Conservation (phyloP, 164 flowering plant species). For the Houttuynia cordata region DNA sequence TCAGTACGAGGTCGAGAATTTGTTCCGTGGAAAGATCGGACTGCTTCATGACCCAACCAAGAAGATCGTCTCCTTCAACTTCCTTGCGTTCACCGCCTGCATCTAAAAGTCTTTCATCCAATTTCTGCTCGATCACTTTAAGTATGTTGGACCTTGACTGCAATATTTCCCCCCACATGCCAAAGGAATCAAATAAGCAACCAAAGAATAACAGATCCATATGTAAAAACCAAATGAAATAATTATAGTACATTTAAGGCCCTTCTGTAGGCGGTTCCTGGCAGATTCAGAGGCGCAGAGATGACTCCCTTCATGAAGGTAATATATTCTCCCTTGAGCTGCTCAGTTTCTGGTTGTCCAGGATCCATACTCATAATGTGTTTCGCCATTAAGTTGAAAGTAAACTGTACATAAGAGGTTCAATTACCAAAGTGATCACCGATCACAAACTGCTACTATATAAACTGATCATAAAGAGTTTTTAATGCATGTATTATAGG, state of each 20-base stretch:
- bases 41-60: conserved; percentile 80
- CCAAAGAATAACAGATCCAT: no score
- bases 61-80: conserved; percentile 65
- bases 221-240: not conserved
- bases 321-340: conserved; percentile 70
- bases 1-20: conserved; percentile 72
- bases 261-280: conserved; percentile 76
- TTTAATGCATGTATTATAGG: no score
- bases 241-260: conserved; percentile 65
- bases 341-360: conserved; percentile 63
- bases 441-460: no score
- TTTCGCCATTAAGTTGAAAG: conserved; percentile 90
- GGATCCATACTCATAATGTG: conserved; percentile 93
- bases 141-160: conserved; percentile 78
- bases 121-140: conserved; percentile 53
- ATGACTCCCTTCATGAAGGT: conserved; percentile 99
- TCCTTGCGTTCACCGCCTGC: conserved; percentile 19
- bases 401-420: conserved; percentile 39
- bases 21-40: conserved; percentile 82
- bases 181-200: not conserved
- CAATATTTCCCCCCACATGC: not conserved
- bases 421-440: no score
- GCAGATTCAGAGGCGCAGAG: conserved; percentile 73
- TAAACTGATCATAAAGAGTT: no score
- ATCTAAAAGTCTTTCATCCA: conserved; percentile 48